Conservation (phyloP, 768 basidiomycete genomes). For the Astraeus odoratus region DNA sequence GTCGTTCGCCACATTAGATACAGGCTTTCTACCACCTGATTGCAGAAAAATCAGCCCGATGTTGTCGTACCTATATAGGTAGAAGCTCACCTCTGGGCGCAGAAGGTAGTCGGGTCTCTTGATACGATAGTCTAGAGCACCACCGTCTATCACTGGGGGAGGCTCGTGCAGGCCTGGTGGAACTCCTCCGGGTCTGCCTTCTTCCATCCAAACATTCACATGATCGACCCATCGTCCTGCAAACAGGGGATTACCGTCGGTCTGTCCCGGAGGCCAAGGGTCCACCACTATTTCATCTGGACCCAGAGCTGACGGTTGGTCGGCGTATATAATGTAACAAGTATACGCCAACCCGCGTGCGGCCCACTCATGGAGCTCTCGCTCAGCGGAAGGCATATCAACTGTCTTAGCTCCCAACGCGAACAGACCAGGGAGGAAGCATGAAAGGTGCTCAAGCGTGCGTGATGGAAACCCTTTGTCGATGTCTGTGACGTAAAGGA, state of each 20-base stretch:
- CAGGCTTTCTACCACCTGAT: slow-evolving; percentile 45
- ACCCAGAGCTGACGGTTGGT: slow-evolving; percentile 30
- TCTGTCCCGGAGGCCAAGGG: slow-evolving; percentile 7
- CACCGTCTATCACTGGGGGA: slow-evolving; percentile 9
- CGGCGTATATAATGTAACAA: slow-evolving; percentile 41
- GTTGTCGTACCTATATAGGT: not conserved
- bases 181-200: slow-evolving; percentile 26
- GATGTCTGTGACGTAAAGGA: slow-evolving; percentile 60
- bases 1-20: slow-evolving; percentile 50
- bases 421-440: slow-evolving; percentile 62
- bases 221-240: slow-evolving; percentile 34
- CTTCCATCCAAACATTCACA: slow-evolving; percentile 37
- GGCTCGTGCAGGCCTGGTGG: slow-evolving; percentile 30
- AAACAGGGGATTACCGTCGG: slow-evolving; percentile 2
- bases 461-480: slow-evolving; percentile 30
- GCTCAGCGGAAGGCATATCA: slow-evolving; percentile 26
- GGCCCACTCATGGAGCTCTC: slow-evolving; percentile 47
- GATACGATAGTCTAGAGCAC: slow-evolving; percentile 34
- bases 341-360: slow-evolving; percentile 56
- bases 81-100: slow-evolving; percentile 41
- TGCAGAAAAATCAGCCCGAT: not conserved
- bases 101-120: slow-evolving; percentile 32
- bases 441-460: slow-evolving; percentile 59
- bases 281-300: slow-evolving; percentile 15
- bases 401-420: slow-evolving; percentile 55